Base-by-base conservation (phyloP, 208 protist species). In the Acanthamoeba healyi region DNA sequence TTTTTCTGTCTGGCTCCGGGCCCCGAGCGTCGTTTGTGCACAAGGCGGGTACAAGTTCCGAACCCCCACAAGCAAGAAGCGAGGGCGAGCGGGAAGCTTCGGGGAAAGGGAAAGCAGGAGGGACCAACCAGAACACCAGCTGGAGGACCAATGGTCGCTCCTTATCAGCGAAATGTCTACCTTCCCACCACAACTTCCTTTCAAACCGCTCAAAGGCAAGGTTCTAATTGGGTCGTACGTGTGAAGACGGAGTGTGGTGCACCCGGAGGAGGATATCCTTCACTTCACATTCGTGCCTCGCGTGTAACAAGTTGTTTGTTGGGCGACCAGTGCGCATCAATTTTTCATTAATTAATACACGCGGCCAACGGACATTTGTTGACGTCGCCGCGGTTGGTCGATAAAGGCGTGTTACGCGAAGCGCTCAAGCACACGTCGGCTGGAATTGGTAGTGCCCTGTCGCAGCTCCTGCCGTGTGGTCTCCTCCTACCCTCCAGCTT, bases 121-220 rank as follows among this genome's bases (percentile, higher is more conserved):
- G 54, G 54, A 58, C 54, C 54, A 58, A 58, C n/a, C 54, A 0
- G 15, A 14, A 2, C 1, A 22, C 19, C 10, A 2, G 54, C 7
- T 4, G 5, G 12, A 2, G 54, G 36, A 1, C 61, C 61, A 67
- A 36, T 67, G 61, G 1, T 0, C n/a, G 12, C 0, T 14, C 7
- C 9, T 0, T 67, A 6, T 36, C 61, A 5, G 9, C 61, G 61
- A 67, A 67, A 67, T 32, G 9, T 34, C 61, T 0, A 3, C n/a
- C 19, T 67, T 67, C 61, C 61, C 61, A 67, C 61, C 61, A 67
- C 61, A 67, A 67, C n/a, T 67, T 67, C 61, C 61, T 67, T 36
- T 67, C 61, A 67, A 67, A 67, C 61, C 24, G n/a, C 61, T 67
- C 61, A n/a, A n/a, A n/a, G n/a, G n/a, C n/a, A n/a, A n/a, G n/a